These are phyloP conservation scores for Thermomucor indicae-seudaticae DNA, from an alignment of 371 early-diverging fungal species.

Conservation along the genomic window DNA sequence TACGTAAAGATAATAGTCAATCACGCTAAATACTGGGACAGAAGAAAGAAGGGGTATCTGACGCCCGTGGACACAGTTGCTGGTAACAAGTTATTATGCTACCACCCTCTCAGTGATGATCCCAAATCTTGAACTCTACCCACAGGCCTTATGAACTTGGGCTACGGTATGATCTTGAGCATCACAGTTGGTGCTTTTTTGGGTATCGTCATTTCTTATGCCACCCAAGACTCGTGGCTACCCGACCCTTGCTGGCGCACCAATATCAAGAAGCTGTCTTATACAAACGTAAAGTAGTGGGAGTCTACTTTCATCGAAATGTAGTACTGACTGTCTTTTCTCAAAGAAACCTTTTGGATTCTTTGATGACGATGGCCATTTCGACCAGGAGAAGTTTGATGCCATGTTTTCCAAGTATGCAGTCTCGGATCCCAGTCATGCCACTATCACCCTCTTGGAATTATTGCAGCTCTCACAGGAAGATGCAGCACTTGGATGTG, in stretches of 20 bases:
- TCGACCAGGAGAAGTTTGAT: conserved; percentile 28
- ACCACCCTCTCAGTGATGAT: not conserved
- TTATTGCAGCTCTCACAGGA: conserved; percentile 20
- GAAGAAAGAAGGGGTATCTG: conserved; percentile 20
- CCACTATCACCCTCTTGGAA: conserved; percentile 21
- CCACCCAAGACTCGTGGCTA: conserved; percentile 17
- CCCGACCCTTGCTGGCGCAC: conserved; percentile 9
- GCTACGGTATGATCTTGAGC: conserved; percentile 13
- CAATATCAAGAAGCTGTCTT: not conserved
- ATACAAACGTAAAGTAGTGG: not conserved
- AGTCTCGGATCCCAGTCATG: conserved; percentile 16
- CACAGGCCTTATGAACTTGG: conserved; percentile 15
- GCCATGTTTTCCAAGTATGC: conserved; percentile 23
- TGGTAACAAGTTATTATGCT: not conserved
- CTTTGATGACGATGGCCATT: conserved; percentile 18
- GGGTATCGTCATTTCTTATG: conserved; percentile 9
- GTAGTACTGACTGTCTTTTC: not conserved
- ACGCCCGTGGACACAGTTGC: conserved; percentile 5
- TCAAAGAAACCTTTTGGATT: not conserved
- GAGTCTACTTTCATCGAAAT: not conserved
- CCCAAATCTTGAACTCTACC: not conserved
- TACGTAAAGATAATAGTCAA: not conserved
- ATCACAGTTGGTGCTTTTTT: conserved; percentile 12
- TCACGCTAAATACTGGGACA: conserved; percentile 19
- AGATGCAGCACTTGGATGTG: not conserved